Evolutionary conservation across 345 rosid species (phyloP).

Genomic region (Corymbia maculata): DNA sequence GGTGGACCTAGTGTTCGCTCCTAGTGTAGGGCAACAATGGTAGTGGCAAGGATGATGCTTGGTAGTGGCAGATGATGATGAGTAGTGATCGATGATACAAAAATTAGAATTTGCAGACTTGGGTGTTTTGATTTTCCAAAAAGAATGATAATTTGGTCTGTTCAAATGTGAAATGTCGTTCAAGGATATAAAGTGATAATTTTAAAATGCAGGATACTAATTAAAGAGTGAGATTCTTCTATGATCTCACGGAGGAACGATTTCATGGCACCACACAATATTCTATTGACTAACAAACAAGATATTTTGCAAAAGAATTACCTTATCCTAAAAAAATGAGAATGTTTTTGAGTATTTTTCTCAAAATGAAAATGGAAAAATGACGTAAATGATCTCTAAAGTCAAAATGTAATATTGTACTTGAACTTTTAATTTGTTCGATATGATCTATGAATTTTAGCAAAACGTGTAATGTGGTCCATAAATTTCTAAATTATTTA

Average conservation of each 20-base stretch:
- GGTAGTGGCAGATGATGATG: background rate
- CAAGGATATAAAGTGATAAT: background rate
- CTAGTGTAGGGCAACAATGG: background rate
- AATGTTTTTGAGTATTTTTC: background rate
- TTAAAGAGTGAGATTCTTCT: background rate
- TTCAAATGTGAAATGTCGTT: background rate
- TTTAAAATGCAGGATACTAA: background rate
- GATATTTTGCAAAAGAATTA: background rate
- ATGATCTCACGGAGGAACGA: background rate
- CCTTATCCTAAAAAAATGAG: background rate
- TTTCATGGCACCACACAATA: background rate
- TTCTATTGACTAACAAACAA: background rate
- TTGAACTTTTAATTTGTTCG: too few species aligned
- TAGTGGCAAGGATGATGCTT: background rate
- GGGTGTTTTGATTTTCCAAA: background rate
- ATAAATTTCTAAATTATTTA: accelerated
- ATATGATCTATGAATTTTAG: accelerated
- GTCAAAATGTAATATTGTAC: accelerated
- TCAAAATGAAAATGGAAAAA: background rate
- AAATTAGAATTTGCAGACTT: background rate
- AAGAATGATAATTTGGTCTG: background rate
- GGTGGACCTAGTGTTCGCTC: background rate
- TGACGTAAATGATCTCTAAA: too few species aligned
- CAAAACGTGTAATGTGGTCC: accelerated
- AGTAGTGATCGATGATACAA: background rate